Base-by-base conservation (phyloP, 768 basidiomycete species). In the Lactarius akahatsu region DNA sequence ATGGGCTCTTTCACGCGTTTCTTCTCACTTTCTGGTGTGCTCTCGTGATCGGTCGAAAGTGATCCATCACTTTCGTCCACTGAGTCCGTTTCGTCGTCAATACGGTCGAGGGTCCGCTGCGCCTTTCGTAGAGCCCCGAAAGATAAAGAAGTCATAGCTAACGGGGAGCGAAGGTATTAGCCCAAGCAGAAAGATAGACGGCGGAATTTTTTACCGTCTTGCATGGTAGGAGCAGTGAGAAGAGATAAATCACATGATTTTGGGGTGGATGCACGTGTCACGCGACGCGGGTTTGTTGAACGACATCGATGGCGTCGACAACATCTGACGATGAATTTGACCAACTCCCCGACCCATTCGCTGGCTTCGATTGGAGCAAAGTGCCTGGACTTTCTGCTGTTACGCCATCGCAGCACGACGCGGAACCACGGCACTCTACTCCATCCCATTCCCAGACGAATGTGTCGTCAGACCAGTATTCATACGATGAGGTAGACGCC, bases 311-410 rank as follows among this genome's bases (percentile, higher is more conserved):
- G 50, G 11, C 50, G 11, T 36, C 40, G 2, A n/a, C 26, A 28
- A 63, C 62, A 41, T 61, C 68, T 36, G 69, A 69, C 2, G 84
- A 88, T 71, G 82, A 86, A 62, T 89, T 83, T 64, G 84, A 84
- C 69, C 70, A 74, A 60, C 64, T 85, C 38, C 81, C 80, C 0
- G 86, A 88, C 71, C 81, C 82, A 28, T 83, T 87, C 64, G 80
- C 80, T 4, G 80, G 80, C 18, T 55, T 85, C 26, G 78, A 81
- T 68, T 83, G 81, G 66, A 78, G 84, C 32, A 78, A 65, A 13
- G 63, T 79, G 26, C 75, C 79, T 10, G 76, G 61, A 60, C 74
- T 78, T 54, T 62, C 64, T n/a, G 6, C 20, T 6, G n/a, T 57
- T 47, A 30, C 57, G 20, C 28, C 54, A 45, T 40, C 36, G 8